Evolutionary conservation across 768 basidiomycete genomes (phyloP).

Genomic region (Boletus edulis): DNA sequence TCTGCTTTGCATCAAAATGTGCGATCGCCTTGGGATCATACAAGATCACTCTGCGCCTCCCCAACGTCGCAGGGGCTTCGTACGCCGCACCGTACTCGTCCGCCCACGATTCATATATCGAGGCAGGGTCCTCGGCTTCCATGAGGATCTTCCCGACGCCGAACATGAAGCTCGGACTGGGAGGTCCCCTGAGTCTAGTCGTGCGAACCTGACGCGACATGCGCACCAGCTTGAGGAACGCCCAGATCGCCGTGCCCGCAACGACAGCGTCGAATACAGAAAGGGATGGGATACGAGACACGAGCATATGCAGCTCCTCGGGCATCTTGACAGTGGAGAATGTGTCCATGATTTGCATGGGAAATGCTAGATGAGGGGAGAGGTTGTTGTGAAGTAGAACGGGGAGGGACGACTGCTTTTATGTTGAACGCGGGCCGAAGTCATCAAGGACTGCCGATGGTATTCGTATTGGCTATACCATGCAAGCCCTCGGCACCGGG

Average conservation of each 20-base stretch:
- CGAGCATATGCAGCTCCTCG: not conserved
- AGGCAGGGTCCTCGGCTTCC: not conserved
- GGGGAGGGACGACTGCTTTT: too few species aligned
- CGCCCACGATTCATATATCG: slow-evolving; percentile 22
- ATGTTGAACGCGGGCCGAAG: too few species aligned
- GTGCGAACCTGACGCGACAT: slow-evolving; percentile 11
- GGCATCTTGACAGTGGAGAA: not conserved
- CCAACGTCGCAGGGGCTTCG: slow-evolving; percentile 11
- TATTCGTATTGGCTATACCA: too few species aligned
- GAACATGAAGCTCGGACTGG: slow-evolving; percentile 12
- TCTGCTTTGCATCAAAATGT: slow-evolving; percentile 9
- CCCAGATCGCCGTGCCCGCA: not conserved
- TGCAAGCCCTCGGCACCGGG: too few species aligned
- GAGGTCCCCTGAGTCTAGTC: slow-evolving; percentile 17
- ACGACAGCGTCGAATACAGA: not conserved
- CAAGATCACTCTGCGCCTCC: slow-evolving; percentile 11
- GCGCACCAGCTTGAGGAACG: slow-evolving; percentile 8
- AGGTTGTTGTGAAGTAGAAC: too few species aligned
- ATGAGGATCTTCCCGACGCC: slow-evolving; percentile 12
- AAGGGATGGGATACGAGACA: not conserved
- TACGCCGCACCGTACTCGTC: slow-evolving; percentile 15
- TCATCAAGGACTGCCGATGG: too few species aligned
- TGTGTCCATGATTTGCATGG: not conserved
- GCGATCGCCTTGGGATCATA: slow-evolving; percentile 40
- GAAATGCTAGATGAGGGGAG: too few species aligned